Percentiles rank a stretch among this genome's conserved stretches.
Conservation (phyloP, 2,329 filamentous ascomycete genomes). For the Fusarium temperatum region DNA sequence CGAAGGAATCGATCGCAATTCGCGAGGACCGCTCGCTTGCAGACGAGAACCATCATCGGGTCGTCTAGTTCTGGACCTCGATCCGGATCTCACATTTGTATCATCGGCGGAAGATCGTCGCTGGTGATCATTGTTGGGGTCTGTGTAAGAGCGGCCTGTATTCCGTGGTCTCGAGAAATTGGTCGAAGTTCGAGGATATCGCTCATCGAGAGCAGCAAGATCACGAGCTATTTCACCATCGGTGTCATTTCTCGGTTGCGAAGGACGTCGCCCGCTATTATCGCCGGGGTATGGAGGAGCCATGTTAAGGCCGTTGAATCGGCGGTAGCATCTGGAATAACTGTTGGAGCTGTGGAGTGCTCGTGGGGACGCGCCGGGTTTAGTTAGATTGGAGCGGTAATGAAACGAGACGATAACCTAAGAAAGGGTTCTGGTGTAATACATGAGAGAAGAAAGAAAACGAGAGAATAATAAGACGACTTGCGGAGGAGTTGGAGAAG, state of each 20-base stretch:
- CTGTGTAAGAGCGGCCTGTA: constrained; percentile 22
- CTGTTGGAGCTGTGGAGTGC: constrained; percentile 14
- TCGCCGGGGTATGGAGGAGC: constrained; percentile 40
- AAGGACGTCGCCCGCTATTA: constrained; percentile 32
- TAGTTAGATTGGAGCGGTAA: not conserved
- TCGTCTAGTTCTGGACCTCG: constrained; percentile 22
- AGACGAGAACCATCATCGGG: constrained; percentile 19
- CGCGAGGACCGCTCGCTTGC: constrained; percentile 21
- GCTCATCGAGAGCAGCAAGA: constrained; percentile 38
- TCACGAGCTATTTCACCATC: constrained; percentile 35
- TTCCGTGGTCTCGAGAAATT: constrained; percentile 35
- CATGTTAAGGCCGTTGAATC: constrained; percentile 40
- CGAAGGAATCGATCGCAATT: constrained; percentile 40
- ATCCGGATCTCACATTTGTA: constrained; percentile 25
- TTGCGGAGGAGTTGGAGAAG: not conserved
- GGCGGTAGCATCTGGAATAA: constrained; percentile 40
- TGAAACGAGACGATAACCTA: not conserved
- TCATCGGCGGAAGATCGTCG: constrained; percentile 25
- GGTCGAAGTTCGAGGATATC: constrained; percentile 25
- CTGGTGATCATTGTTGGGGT: constrained; percentile 23
- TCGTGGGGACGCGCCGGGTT: constrained; percentile 6
- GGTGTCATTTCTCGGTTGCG: constrained; percentile 15
- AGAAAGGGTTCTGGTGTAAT: not conserved
- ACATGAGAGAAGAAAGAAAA: not conserved
- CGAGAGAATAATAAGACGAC: constrained; percentile 12